phyloP scores from a whole-genome alignment of 371 early-diverging fungal genomes.

The Saksenaea oblongispora region DNA sequence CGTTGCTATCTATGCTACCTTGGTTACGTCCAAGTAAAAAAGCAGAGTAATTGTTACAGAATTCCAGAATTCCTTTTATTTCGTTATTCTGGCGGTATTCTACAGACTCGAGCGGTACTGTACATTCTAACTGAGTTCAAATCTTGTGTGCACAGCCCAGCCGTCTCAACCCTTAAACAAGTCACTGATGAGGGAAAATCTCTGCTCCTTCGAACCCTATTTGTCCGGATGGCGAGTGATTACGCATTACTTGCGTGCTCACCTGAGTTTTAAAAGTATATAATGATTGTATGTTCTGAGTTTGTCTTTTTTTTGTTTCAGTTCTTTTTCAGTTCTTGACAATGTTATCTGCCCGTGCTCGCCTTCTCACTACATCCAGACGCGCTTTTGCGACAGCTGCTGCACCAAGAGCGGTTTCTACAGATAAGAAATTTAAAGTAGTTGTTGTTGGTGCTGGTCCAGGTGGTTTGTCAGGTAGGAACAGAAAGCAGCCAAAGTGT shows the following conservation, averaged over 20 bases:
- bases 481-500: not conserved
- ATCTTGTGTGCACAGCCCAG: no score
- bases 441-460: conserved; percentile 71
- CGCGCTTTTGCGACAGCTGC: conserved; percentile 38
- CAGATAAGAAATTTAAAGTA: conserved; percentile 56
- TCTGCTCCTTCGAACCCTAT: no score
- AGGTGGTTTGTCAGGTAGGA: conserved; percentile 62
- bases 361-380: conserved; percentile 20
- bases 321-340: conserved; percentile 3
- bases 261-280: not conserved
- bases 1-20: no score
- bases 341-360: conserved; percentile 28
- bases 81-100: no score
- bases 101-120: no score
- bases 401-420: conserved; percentile 17
- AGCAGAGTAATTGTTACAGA: no score
- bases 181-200: no score
- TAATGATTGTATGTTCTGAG: not conserved
- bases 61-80: no score
- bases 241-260: not conserved
- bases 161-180: no score
- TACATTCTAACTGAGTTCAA: no score
- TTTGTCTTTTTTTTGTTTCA: conserved; percentile 9
- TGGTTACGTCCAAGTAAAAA: no score
- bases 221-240: not conserved